Conservation (phyloP, 2,329 filamentous ascomycete genomes). For the Sporothrix curviconia region DNA sequence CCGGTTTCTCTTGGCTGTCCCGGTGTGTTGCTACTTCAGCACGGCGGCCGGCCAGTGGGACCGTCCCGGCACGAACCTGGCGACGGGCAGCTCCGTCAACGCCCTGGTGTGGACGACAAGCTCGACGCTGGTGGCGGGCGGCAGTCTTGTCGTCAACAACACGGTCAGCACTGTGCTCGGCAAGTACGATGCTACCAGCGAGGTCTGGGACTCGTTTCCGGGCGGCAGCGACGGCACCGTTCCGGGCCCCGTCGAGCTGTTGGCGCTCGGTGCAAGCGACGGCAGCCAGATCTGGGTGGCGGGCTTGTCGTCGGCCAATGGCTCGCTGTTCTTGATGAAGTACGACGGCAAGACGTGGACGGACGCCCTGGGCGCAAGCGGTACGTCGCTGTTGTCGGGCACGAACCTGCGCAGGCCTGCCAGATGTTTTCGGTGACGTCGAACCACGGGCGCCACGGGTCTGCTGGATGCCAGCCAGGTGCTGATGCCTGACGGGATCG, state of each 20-base stretch:
- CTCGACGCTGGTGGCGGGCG: constrained; percentile 67
- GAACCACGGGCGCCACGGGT: constrained; percentile 56
- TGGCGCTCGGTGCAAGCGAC: constrained; percentile 67
- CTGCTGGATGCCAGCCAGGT: constrained; percentile 62
- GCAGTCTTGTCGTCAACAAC: constrained; percentile 63
- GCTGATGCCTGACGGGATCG: constrained; percentile 77
- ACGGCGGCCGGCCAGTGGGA: constrained; percentile 68
- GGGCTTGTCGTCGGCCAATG: constrained; percentile 54
- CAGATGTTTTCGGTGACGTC: constrained; percentile 69
- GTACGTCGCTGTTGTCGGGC: constrained; percentile 53
- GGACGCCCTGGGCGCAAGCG: constrained; percentile 42
- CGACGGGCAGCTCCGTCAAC: constrained; percentile 62
- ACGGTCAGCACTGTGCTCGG: constrained; percentile 59
- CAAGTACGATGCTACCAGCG: constrained; percentile 61
- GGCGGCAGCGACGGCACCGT: constrained; percentile 50
- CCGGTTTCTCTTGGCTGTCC: constrained; percentile 77
- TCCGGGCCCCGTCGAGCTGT: constrained; percentile 71
- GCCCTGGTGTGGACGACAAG: constrained; percentile 70
- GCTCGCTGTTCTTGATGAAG: constrained; percentile 72
- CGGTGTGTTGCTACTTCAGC: constrained; percentile 73
- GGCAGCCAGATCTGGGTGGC: constrained; percentile 74
- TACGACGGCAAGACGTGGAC: constrained; percentile 67
- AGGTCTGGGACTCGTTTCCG: constrained; percentile 60
- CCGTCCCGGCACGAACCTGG: constrained; percentile 65
- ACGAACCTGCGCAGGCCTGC: constrained; percentile 72